phyloP scores from a whole-genome alignment of 352 stramenopile species.

The Peronospora farinosa region DNA sequence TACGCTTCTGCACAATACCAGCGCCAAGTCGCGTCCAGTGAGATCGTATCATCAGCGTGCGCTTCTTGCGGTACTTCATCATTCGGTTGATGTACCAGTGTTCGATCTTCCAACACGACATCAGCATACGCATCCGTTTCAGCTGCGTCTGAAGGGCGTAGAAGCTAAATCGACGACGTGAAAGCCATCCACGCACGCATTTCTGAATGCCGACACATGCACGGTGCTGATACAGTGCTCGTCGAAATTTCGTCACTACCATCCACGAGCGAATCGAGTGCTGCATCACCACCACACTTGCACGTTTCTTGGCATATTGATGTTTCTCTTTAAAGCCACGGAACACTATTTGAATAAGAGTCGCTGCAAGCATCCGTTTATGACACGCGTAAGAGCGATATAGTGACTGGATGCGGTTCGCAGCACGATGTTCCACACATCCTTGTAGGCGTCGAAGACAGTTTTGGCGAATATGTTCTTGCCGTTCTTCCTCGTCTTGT shows the following conservation, averaged over 20 bases:
- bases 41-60: conserved; percentile 21
- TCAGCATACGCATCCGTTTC: conserved; percentile 29
- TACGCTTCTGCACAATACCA: conserved; percentile 28
- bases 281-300: conserved; percentile 19
- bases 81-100: conserved; percentile 34
- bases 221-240: conserved; percentile 15
- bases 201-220: conserved; percentile 44
- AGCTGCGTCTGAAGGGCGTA: conserved; percentile 35
- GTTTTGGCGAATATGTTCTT: conserved; percentile 22
- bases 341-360: conserved; percentile 26
- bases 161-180: conserved; percentile 40
- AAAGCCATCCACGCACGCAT: conserved; percentile 33
- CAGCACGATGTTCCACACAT: conserved; percentile 29
- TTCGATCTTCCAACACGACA: conserved; percentile 50
- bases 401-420: conserved; percentile 23
- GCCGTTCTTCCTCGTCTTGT: conserved; percentile 21
- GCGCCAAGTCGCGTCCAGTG: conserved; percentile 32
- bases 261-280: conserved; percentile 18
- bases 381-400: conserved; percentile 25
- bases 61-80: conserved; percentile 21
- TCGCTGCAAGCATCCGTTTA: conserved; percentile 22
- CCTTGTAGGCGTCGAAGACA: conserved; percentile 22
- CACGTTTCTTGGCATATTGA: conserved; percentile 10
- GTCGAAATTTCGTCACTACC: conserved; percentile 10
- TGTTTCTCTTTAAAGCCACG: conserved; percentile 21